phyloP scores from a whole-genome alignment of 2,329 filamentous ascomycete genomes.

The Pleomassaria siparia region DNA sequence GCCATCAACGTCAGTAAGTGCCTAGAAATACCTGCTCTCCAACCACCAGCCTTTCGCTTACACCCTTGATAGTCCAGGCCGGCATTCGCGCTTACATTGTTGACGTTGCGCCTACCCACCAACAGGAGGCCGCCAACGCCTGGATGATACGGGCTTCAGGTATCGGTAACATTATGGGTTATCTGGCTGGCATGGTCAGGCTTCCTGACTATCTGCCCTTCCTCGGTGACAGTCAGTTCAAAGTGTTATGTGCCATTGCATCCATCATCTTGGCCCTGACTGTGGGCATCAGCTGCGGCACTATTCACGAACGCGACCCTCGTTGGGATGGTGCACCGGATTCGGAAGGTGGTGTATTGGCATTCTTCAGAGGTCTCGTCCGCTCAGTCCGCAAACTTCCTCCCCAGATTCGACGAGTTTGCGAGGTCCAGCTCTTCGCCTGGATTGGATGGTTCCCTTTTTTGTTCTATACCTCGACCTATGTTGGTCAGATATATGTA shows the following conservation, averaged over 20 bases:
- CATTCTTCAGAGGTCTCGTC: constrained; percentile 79
- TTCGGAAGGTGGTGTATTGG: constrained; percentile 64
- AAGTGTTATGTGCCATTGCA: constrained; percentile 85
- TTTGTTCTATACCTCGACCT: constrained; percentile 92
- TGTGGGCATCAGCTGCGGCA: constrained; percentile 67
- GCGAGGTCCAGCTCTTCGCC: constrained; percentile 64
- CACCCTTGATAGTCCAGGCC: constrained; percentile 69
- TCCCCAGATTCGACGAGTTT: constrained; percentile 79
- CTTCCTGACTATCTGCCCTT: constrained; percentile 74
- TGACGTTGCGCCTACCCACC: constrained; percentile 86
- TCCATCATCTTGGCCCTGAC: constrained; percentile 71
- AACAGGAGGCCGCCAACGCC: constrained; percentile 90
- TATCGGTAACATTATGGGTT: constrained; percentile 87
- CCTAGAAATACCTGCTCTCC: background rate
- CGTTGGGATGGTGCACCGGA: constrained; percentile 66
- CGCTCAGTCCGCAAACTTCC: constrained; percentile 77
- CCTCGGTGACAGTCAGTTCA: constrained; percentile 87
- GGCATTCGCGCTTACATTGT: constrained; percentile 90
- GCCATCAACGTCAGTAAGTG: constrained; percentile 82
- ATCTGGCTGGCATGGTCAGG: constrained; percentile 81
- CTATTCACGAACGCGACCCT: constrained; percentile 79
- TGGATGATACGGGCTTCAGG: constrained; percentile 89
- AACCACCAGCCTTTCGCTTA: background rate
- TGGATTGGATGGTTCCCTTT: constrained; percentile 98
- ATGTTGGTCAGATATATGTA: constrained; percentile 89